phyloP scores from a whole-genome alignment of 2,329 filamentous ascomycete species.

The Aspergillus piperis region DNA sequence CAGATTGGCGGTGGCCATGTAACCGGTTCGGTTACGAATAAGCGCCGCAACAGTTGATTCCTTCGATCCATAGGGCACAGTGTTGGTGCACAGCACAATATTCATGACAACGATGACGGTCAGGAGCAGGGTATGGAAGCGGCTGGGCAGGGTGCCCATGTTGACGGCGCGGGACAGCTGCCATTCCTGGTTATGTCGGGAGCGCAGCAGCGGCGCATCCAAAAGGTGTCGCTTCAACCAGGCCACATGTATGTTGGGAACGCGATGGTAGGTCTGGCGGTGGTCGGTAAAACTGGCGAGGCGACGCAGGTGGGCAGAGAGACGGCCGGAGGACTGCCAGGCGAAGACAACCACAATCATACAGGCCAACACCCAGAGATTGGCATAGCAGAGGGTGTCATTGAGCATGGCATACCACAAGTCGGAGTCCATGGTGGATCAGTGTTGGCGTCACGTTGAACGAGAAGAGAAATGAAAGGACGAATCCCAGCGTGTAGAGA shows the following conservation, averaged over 20 bases:
- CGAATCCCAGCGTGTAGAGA: neutral
- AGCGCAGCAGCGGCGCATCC: conserved; percentile 46
- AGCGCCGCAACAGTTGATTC: conserved; percentile 35
- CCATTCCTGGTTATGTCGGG: conserved; percentile 46
- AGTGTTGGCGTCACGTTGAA: neutral
- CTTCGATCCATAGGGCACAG: conserved; percentile 39
- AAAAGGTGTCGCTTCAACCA: conserved; percentile 53
- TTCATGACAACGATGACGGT: conserved; percentile 42
- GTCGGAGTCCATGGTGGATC: neutral
- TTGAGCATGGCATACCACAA: conserved; percentile 6
- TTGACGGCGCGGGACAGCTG: conserved; percentile 44
- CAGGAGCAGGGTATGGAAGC: conserved; percentile 47
- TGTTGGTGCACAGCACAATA: conserved; percentile 52
- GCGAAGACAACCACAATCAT: conserved; percentile 5
- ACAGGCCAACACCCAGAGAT: conserved; percentile 4
- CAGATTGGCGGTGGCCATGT: conserved; percentile 43
- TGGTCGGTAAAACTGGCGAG: neutral
- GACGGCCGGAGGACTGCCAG: neutral
- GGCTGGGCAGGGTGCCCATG: conserved; percentile 47
- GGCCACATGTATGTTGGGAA: neutral
- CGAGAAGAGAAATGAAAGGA: neutral
- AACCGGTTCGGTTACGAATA: conserved; percentile 43
- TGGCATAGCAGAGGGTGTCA: conserved; percentile 7
- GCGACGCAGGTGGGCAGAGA: no score
- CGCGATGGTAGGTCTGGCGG: conserved; percentile 1